Conservation (phyloP, 108 stramenopile species). For the Nitzschia sp. region DNA sequence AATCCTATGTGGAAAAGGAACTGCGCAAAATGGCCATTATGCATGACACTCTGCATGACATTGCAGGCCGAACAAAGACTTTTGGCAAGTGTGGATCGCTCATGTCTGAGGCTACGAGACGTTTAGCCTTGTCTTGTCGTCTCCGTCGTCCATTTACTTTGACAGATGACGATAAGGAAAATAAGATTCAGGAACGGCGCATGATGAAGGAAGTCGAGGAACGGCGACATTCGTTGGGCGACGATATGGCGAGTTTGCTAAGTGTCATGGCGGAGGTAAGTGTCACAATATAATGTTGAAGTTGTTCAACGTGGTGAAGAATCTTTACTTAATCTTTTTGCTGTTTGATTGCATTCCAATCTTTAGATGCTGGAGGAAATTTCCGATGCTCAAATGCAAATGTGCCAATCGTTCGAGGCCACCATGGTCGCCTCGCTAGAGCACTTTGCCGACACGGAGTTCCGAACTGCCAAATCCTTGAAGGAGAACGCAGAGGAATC, state of each 20-base stretch:
- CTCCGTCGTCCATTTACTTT: conserved; percentile 41
- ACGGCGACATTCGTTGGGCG: conserved; percentile 63
- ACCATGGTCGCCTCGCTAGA: conserved; percentile 76
- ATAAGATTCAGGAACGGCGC: conserved; percentile 24
- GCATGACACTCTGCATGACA: conserved; percentile 73
- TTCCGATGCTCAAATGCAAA: conserved; percentile 75
- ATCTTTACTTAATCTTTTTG: neutral
- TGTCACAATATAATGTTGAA: neutral
- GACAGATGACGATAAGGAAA: conserved; percentile 35
- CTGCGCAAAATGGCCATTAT: conserved; percentile 68
- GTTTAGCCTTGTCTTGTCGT: conserved; percentile 70
- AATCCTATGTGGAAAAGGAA: conserved; percentile 79
- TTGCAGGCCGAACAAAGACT: conserved; percentile 74
- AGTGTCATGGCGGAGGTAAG: conserved; percentile 64
- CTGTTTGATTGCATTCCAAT: neutral
- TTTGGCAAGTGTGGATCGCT: conserved; percentile 80
- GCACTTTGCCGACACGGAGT: conserved; percentile 64
- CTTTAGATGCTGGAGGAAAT: conserved; percentile 73
- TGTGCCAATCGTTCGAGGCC: conserved; percentile 76
- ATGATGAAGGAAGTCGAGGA: conserved; percentile 28
- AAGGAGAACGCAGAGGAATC: conserved; percentile 63
- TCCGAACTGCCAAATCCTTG: conserved; percentile 57
- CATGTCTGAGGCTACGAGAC: conserved; percentile 83
- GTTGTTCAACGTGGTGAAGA: neutral
- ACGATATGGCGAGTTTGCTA: conserved; percentile 68